Evolutionary conservation across 108 stramenopile species (phyloP), one percentile per base, ranked within the genome.

Genomic region (Nannochloropsis gaditana): DNA sequence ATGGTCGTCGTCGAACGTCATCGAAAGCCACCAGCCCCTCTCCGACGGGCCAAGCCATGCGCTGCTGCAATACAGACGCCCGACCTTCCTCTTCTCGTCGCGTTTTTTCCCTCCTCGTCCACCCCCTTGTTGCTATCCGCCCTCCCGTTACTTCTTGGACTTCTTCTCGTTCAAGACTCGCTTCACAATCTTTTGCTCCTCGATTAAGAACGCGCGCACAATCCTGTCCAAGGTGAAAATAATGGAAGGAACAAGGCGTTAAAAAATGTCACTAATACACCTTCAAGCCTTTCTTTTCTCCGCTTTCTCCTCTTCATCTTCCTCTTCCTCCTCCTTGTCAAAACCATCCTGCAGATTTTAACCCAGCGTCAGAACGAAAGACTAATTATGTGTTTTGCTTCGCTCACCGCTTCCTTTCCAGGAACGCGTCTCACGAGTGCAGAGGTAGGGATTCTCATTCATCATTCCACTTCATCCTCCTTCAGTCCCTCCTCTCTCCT

Each of bases 161-260:
- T 45, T 84, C 89, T 92, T 92, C 87, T 97, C 97, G 43, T 94
- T 93, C 89, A 99, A 93, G 45, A 99, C 92, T 92, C 96, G 94
- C 97, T 99, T 99, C 43, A 98, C 97, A 80, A 97, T 97, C 97
- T 98, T 98, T 89, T 98, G 97, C 93, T 99, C 99, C 93, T 99
- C 98, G 91, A 99, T 93, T 84, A 99, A 89, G 91, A 99, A 99
- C 44, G 99, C 99, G 89, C 99, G 91, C 81, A 99, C 92, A 91
- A 99, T 96, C 79, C 97, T 89, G 80, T 9, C 15, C 11, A 0
- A 80, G 79, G 5, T 4, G 59, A 50, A 50, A n/a, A 6, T 3
- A 73, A 73, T 3, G 1, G 47, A 0, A 50, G 59, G 59, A 3
- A 73, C 4, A 8, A 73, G 59, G 59, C 47, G 11, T 50, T 50